Base-by-base conservation (phyloP, 352 stramenopile genomes). In the Pythium guiyangense region DNA sequence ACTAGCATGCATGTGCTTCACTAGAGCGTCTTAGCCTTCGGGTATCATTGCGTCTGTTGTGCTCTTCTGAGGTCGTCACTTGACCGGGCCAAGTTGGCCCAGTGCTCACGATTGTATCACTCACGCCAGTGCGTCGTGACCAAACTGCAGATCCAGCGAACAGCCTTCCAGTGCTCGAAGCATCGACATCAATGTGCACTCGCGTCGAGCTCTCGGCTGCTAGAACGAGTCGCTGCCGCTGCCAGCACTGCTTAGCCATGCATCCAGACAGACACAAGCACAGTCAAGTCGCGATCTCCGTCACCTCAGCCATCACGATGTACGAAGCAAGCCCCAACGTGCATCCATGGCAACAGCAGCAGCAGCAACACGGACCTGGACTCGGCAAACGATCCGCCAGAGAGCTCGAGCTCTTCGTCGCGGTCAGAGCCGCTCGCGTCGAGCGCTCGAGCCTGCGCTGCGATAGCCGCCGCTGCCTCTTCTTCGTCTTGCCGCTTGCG, bases 171-270 rank as follows among this genome's bases (percentile, higher is more conserved):
- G n/a, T n/a, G n/a, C n/a, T n/a, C n/a, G n/a, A n/a, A n/a, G n/a
- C n/a, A n/a, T n/a, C n/a, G n/a, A n/a, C 34, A 39, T 39, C 34
- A 39, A 5, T 39, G 10, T 5, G 5, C 34, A 39, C 34, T 39
- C 37, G 8, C 18, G 37, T 2, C 31, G 31, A 5, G 9, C 31
- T 5, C 31, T 35, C 31, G 42, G 18, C 11, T 46, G 39, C 60
- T 83, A 85, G 50, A 86, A 84, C 3, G 78, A 88, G 44, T 74
- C 73, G 25, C 71, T 85, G 20, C 72, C 79, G 39, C 71, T 83
- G 10, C 71, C 73, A 61, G 67, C 73, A 50, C 74, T 85, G 27
- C 10, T 52, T n/a, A n/a, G n/a, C n/a, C 20, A 45, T 25, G 46
- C n/a, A n/a, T n/a, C n/a, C 25, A 52, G 18, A 44, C 25, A 58